Evolutionary conservation across 225 moss, liverwort and hornwort genomes (phyloP).

Genomic region (Neckera pumila): DNA sequence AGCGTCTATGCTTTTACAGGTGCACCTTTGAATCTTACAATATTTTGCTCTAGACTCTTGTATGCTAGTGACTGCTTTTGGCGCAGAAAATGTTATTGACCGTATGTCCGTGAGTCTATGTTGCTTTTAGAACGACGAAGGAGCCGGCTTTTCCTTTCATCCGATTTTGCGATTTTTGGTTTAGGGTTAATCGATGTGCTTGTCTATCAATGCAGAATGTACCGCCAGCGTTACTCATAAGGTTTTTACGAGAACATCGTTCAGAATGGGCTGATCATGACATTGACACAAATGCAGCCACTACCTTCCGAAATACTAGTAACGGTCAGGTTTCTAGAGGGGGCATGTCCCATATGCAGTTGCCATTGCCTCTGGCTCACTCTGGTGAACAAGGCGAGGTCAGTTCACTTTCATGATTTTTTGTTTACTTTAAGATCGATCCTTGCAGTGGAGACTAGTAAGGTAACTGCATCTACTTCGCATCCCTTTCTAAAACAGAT

Average conservation of each 20-base stretch:
- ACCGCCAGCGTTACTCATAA: slow-evolving; percentile 42
- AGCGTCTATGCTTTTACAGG: slow-evolving; percentile 96
- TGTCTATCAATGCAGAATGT: slow-evolving; percentile 36
- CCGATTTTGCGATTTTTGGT: neutral
- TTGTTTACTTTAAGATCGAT: neutral
- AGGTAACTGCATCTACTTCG: neutral
- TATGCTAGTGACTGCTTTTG: neutral
- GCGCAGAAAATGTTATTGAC: neutral
- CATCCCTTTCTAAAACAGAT: neutral
- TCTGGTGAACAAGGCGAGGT: slow-evolving; percentile 93
- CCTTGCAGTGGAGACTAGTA: neutral
- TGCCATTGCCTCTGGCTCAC: slow-evolving; percentile 88
- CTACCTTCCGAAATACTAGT: slow-evolving; percentile 53
- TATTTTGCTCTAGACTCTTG: neutral
- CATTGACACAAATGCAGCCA: slow-evolving; percentile 67
- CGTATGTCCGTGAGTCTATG: neutral
- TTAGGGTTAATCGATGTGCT: neutral
- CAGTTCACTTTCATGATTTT: neutral
- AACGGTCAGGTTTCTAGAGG: slow-evolving; percentile 55
- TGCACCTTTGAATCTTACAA: neutral
- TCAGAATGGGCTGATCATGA: slow-evolving; percentile 62
- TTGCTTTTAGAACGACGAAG: neutral
- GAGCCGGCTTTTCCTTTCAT: neutral
- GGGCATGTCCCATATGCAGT: slow-evolving; percentile 60
- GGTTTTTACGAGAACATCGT: slow-evolving; percentile 53